These are phyloP conservation scores for Sporisorium scitamineum DNA, from an alignment of 1,284 basidiomycete species.

Conservation along the genomic window DNA sequence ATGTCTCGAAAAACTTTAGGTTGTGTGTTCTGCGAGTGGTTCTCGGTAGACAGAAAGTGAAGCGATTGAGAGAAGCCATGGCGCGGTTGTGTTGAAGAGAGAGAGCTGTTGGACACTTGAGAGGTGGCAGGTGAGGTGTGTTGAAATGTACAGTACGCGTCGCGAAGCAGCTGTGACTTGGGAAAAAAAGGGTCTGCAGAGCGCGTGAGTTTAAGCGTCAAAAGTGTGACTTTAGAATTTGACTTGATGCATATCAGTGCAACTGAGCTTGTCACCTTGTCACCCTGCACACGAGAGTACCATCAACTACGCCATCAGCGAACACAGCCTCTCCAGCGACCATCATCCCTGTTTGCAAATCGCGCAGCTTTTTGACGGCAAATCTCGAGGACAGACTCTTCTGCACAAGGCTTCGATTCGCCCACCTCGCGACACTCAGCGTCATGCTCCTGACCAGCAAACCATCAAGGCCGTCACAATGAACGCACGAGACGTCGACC, in stretches of 20 bases:
- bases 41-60: not conserved
- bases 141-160: slow-evolving; percentile 16
- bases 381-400: not conserved
- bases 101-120: not conserved
- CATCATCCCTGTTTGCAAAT: not conserved
- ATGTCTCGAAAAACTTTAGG: slow-evolving; percentile 25
- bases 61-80: not conserved
- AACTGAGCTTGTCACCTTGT: not conserved
- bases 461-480: slow-evolving; percentile 9
- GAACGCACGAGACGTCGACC: slow-evolving; percentile 41
- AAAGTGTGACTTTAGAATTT: slow-evolving; percentile 7
- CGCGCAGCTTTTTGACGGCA: not conserved
- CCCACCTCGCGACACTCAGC: not conserved
- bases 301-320: not conserved
- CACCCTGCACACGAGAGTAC: not conserved
- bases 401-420: no score
- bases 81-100: not conserved
- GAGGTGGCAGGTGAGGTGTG: not conserved
- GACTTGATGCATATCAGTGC: not conserved
- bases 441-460: slow-evolving; percentile 3
- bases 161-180: not conserved
- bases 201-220: not conserved
- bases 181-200: not conserved
- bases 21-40: not conserved
- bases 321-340: not conserved